A percentile compares a stretch with the other conserved stretches of the same genome.
phyloP scores from a whole-genome alignment of 768 basidiomycete genomes.

The Tephrocybe sp. region DNA sequence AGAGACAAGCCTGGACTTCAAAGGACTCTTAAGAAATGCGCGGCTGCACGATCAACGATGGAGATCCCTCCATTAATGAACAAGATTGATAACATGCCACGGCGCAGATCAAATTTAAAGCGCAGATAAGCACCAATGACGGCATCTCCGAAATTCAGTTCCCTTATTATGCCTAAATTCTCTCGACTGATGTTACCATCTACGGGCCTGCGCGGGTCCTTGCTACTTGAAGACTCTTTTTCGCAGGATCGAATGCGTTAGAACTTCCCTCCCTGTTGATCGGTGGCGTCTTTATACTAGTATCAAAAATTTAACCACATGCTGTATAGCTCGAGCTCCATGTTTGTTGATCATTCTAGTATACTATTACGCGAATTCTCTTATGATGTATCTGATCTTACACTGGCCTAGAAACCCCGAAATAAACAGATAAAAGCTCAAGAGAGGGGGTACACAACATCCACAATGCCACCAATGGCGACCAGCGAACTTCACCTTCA shows the following conservation, averaged over 20 bases:
- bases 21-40: too few relatives aligned
- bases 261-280: conserved; percentile 22
- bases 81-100: too few relatives aligned
- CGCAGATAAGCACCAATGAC: too few relatives aligned
- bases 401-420: conserved; percentile 17
- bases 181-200: too few relatives aligned
- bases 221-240: conserved; percentile 23
- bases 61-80: too few relatives aligned
- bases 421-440: conserved; percentile 18
- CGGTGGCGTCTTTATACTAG: conserved; percentile 19
- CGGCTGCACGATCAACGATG: too few relatives aligned
- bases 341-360: conserved; percentile 20
- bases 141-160: too few relatives aligned
- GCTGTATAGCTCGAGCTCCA: conserved; percentile 19
- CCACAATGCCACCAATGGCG: conserved; percentile 29
- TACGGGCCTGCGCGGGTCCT: too few relatives aligned
- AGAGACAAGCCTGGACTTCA: too few relatives aligned
- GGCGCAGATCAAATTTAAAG: too few relatives aligned
- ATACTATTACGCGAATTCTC: conserved; percentile 19
- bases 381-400: conserved; percentile 15
- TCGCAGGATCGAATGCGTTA: conserved; percentile 25
- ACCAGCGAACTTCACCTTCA: conserved; percentile 38
- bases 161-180: too few relatives aligned
- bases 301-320: conserved; percentile 18
- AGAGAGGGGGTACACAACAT: conserved; percentile 1